phyloP scores from a whole-genome alignment of 2,329 filamentous ascomycete genomes.

The Septoria linicola region DNA sequence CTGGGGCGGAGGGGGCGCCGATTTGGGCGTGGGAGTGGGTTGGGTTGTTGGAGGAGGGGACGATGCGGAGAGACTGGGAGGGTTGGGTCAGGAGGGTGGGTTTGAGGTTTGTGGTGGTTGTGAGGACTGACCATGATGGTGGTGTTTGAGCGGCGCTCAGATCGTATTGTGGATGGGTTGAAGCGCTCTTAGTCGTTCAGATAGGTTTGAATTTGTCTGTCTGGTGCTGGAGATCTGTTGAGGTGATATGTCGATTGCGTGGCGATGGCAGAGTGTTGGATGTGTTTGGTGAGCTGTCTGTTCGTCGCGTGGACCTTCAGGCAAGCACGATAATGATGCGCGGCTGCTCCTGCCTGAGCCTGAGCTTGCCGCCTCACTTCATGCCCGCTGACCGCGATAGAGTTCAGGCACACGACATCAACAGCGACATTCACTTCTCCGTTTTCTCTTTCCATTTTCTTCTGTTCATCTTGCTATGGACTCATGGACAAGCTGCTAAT shows the following conservation, averaged over 20 bases:
- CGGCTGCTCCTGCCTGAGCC: constrained; percentile 1
- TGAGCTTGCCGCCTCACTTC: constrained; percentile 9
- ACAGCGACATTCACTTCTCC: no score
- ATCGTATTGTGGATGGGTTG: not conserved
- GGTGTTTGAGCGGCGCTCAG: constrained; percentile 8
- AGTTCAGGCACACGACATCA: no score
- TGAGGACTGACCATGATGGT: constrained; percentile 16
- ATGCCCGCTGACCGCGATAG: no score
- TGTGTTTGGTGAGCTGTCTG: constrained; percentile 16
- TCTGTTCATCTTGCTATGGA: no score
- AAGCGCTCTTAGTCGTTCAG: not conserved
- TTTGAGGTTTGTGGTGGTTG: not conserved
- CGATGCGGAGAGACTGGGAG: constrained; percentile 68
- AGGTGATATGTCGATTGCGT: constrained; percentile 7
- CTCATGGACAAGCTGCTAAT: no score
- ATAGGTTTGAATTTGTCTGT: not conserved
- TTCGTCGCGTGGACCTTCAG: constrained; percentile 18
- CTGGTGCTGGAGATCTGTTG: not conserved
- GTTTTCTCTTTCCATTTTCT: no score
- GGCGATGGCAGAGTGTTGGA: constrained; percentile 8
- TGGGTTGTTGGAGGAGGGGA: constrained; percentile 67
- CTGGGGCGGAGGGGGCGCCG: constrained; percentile 84
- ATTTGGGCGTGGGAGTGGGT: constrained; percentile 53
- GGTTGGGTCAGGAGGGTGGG: constrained; percentile 10
- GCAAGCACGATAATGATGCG: constrained; percentile 26